A percentile compares a stretch with the other conserved stretches of the same genome.
phyloP scores from a whole-genome alignment of 345 rosid species.

The Eucalyptus erythrocorys region DNA sequence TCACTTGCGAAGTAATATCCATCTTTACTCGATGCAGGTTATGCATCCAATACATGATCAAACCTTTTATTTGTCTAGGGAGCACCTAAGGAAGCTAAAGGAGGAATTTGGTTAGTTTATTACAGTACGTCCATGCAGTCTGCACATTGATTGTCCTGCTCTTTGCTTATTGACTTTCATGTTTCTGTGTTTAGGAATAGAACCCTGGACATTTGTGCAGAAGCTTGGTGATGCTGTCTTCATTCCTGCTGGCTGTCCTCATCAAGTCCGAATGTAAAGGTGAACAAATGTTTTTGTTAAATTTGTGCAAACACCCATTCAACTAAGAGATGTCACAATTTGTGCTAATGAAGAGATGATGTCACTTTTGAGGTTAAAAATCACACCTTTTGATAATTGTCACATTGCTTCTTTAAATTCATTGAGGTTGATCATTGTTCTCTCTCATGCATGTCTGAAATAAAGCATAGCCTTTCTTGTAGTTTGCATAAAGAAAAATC shows the following conservation, averaged over 20 bases:
- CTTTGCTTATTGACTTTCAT: neutral
- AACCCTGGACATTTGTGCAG: slow-evolving; percentile 61
- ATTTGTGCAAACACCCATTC: neutral
- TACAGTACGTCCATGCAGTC: neutral
- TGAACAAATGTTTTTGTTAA: neutral
- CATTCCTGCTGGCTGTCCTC: slow-evolving; percentile 66
- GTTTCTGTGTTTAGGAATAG: slow-evolving; percentile 24
- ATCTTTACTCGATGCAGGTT: slow-evolving; percentile 18
- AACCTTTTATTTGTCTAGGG: slow-evolving; percentile 39
- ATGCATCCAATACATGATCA: slow-evolving; percentile 70
- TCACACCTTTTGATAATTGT: neutral
- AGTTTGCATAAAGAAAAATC: neutral
- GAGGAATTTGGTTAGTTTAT: slow-evolving; percentile 54
- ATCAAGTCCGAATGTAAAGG: slow-evolving; percentile 70
- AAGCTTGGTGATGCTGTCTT: slow-evolving; percentile 60
- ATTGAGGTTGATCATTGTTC: neutral
- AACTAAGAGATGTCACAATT: neutral
- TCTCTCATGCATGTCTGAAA: neutral
- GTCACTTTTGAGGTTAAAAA: neutral
- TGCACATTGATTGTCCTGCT: neutral
- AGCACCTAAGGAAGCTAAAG: slow-evolving; percentile 59
- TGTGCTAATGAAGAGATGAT: neutral
- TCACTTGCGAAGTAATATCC: neutral
- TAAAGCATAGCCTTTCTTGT: neutral
- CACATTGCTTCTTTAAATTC: neutral